Conservation (phyloP, 225 moss, liverwort and hornwort genomes). For the Pleurozium schreberi region DNA sequence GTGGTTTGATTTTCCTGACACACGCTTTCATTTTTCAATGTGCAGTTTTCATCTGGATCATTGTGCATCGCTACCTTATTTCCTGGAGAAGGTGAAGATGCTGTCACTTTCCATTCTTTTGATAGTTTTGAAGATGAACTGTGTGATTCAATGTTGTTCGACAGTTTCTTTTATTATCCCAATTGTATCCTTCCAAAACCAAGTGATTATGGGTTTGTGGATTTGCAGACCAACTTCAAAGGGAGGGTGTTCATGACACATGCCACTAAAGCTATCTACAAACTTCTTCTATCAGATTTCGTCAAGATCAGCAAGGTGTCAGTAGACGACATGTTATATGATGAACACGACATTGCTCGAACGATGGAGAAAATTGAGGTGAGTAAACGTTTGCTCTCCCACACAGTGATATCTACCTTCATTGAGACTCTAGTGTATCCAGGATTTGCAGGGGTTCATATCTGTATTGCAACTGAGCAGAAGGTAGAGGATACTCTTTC, state of each 20-base stretch:
- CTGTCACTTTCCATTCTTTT: background rate
- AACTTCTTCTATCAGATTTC: slow-evolving; percentile 79
- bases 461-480: background rate
- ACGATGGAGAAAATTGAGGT: slow-evolving; percentile 98
- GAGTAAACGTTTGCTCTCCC: background rate
- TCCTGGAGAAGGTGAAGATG: slow-evolving; percentile 76
- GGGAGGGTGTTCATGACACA: slow-evolving; percentile 98
- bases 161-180: background rate
- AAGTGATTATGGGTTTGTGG: background rate
- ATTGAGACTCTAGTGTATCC: background rate
- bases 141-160: background rate
- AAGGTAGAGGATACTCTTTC: background rate
- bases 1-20: background rate
- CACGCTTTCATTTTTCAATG: background rate
- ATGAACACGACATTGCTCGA: slow-evolving; percentile 87
- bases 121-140: background rate
- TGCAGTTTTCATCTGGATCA: slow-evolving; percentile 98
- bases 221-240: slow-evolving; percentile 77
- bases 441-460: background rate
- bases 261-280: slow-evolving; percentile 96
- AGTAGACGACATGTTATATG: slow-evolving; percentile 86
- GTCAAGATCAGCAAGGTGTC: slow-evolving; percentile 94
- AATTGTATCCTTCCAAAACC: background rate
- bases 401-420: background rate
- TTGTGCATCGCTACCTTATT: slow-evolving; percentile 94